These are phyloP conservation scores for Ascochyta rabiei DNA, from an alignment of 2,329 filamentous ascomycete genomes.

Conservation along the genomic window DNA sequence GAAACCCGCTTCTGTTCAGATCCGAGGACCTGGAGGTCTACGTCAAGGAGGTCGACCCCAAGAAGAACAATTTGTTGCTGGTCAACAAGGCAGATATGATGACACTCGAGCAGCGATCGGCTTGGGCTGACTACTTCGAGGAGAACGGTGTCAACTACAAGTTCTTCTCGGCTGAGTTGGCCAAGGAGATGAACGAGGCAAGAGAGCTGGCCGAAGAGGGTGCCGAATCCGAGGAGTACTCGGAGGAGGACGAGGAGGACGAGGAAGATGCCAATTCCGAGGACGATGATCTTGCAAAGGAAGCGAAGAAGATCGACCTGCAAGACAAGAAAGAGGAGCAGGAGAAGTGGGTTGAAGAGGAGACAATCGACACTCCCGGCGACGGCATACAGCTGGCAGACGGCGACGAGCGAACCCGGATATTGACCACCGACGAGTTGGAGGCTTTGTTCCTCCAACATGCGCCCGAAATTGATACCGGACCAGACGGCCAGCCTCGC, in stretches of 20 bases:
- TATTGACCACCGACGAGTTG: constrained; percentile 90
- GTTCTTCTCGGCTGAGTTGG: constrained; percentile 94
- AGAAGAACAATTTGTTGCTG: constrained; percentile 87
- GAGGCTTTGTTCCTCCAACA: constrained; percentile 86
- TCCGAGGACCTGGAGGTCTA: constrained; percentile 93
- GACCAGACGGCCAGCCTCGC: constrained; percentile 55
- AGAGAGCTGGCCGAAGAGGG: constrained; percentile 61
- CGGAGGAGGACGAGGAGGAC: constrained; percentile 46
- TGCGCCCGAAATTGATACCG: constrained; percentile 63
- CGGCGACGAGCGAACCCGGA: constrained; percentile 63
- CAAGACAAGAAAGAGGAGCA: constrained; percentile 52
- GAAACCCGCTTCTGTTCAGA: constrained; percentile 91
- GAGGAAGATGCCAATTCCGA: constrained; percentile 53
- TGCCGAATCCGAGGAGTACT: constrained; percentile 50
- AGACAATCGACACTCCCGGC: constrained; percentile 46
- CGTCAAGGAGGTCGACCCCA: constrained; percentile 87
- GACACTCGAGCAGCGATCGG: constrained; percentile 79
- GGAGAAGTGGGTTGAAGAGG: constrained; percentile 50
- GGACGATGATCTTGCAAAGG: constrained; percentile 50
- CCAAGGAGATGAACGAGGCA: constrained; percentile 85
- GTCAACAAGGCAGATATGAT: constrained; percentile 99
- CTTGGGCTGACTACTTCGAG: constrained; percentile 88
- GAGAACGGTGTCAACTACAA: constrained; percentile 83
- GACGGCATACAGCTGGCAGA: constrained; percentile 44
- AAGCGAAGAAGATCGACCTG: constrained; percentile 54